Evolutionary conservation across 2,329 filamentous ascomycete genomes (phyloP).

Genomic region (Fusarium anguioides): DNA sequence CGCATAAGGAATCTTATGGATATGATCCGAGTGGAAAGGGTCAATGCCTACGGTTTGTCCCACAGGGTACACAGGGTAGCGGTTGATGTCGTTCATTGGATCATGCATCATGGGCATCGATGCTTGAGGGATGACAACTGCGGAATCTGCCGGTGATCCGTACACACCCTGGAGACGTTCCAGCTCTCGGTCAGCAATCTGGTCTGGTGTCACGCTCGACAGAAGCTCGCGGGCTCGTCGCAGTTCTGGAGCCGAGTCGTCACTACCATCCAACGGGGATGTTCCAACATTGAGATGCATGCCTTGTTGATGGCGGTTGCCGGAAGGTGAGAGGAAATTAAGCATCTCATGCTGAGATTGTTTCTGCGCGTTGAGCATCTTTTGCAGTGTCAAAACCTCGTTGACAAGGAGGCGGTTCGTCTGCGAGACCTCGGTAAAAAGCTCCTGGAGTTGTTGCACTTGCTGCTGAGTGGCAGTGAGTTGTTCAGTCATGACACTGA

Average conservation of each 20-base stretch:
- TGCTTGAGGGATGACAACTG: conserved; percentile 54
- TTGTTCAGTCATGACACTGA: conserved; percentile 88
- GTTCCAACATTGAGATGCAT: conserved; percentile 52
- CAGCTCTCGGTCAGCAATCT: conserved; percentile 64
- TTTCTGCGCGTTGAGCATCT: conserved; percentile 68
- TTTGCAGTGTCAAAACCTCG: conserved; percentile 70
- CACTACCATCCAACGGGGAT: conserved; percentile 54
- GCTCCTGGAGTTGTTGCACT: conserved; percentile 85
- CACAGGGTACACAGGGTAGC: conserved; percentile 86
- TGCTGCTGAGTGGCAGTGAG: conserved; percentile 92
- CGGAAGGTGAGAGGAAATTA: conserved; percentile 62
- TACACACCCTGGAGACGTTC: conserved; percentile 67
- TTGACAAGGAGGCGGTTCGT: conserved; percentile 71
- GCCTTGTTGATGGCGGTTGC: conserved; percentile 52
- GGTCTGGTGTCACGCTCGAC: conserved; percentile 63
- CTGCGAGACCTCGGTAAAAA: conserved; percentile 80
- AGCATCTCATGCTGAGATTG: conserved; percentile 69
- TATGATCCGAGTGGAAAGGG: conserved; percentile 92
- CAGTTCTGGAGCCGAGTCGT: conserved; percentile 64
- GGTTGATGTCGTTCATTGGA: conserved; percentile 64
- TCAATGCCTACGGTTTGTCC: conserved; percentile 93
- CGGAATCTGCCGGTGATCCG: conserved; percentile 65
- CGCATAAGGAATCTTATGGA: conserved; percentile 93
- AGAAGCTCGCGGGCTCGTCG: conserved; percentile 68
- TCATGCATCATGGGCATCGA: conserved; percentile 63